Evolutionary conservation across 495 filamentous ascomycete genomes (phyloP), one percentile per base, ranked within the genome.

Genomic region (Daldinia loculata): DNA sequence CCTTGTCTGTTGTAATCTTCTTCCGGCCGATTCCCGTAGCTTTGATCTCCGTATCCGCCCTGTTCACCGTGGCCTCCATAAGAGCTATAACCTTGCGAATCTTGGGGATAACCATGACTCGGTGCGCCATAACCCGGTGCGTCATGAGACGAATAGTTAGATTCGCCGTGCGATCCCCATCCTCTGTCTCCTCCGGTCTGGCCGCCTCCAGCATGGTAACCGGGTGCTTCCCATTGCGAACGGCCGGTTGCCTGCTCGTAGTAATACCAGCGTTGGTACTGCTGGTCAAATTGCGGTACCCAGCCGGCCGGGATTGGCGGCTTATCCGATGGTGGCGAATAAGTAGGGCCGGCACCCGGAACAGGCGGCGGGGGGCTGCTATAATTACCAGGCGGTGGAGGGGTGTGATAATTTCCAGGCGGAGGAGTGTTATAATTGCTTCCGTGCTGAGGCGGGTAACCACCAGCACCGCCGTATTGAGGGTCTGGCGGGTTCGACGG

Each of bases 221-320:
- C 81, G 4, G 87, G 87, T 0, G 80, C 77, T 65, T 89, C 88
- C 86, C 87, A 92, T 67, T 88, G 86, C 0, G 87, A 80, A 60
- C 85, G 85, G 39, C 87, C 88, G 9, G 85, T 89, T 36, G 84
- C 76, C 43, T 86, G 79, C 63, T 90, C 86, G 45, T 87, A 80
- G 72, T 85, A 91, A 79, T 86, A 88, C 76, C 85, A 90, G 60
- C 86, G 86, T 59, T 88, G 84, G 48, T 79, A 75, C 43, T 78
- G 80, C 43, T 83, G 80, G 61, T 91, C 88, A 84, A 85, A 91
- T 63, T 82, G 82, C 19, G 88, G 83, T 52, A 79, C 72, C 89
- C 89, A 91, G 66, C 88, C 89, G 0, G 76, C 59, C 1, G 88
- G 87, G 24, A 89, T 80, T 17, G 86, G 84, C 8, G 87, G 86